A percentile compares a stretch with the other conserved stretches of the same genome.
phyloP scores from a whole-genome alignment of 164 flowering plant species.

The Aristolochia contorta region DNA sequence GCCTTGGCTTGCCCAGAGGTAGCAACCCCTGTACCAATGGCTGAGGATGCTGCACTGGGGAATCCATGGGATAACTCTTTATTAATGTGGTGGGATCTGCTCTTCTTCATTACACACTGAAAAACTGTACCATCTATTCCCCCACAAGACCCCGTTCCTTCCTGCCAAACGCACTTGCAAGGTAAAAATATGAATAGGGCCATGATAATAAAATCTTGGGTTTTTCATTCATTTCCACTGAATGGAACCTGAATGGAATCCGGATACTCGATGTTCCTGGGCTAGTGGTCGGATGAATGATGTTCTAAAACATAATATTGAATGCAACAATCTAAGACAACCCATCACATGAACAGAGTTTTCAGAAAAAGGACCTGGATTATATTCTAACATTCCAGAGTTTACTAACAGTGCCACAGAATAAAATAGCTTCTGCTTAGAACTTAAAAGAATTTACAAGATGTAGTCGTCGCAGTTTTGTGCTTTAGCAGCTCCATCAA shows the following conservation, averaged over 20 bases:
- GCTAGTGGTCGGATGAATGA: too few relatives aligned
- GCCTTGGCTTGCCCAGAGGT: not conserved
- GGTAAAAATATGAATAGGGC: not conserved
- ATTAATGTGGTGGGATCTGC: constrained; percentile 2
- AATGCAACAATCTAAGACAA: too few relatives aligned
- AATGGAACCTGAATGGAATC: not conserved
- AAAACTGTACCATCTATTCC: not conserved
- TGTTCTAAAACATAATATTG: too few relatives aligned
- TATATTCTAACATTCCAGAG: not conserved
- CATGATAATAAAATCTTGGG: not conserved
- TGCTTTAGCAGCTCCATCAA: not conserved
- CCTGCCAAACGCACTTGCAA: not conserved
- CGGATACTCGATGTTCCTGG: not conserved
- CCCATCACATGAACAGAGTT: too few relatives aligned
- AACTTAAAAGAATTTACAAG: not conserved
- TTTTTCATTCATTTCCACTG: not conserved
- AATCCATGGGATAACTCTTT: not conserved
- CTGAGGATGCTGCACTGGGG: too few relatives aligned
- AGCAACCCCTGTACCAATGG: too few relatives aligned
- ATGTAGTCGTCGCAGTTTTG: not conserved
- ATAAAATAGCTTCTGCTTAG: not conserved
- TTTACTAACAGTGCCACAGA: not conserved
- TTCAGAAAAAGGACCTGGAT: not conserved
- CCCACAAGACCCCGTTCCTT: too few relatives aligned
- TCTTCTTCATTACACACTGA: not conserved